Percentiles rank a stretch among this genome's conserved stretches.
These are phyloP conservation scores for Ceratobasidium sp. DNA, from an alignment of 1,284 basidiomycete species.

Conservation along the genomic window DNA sequence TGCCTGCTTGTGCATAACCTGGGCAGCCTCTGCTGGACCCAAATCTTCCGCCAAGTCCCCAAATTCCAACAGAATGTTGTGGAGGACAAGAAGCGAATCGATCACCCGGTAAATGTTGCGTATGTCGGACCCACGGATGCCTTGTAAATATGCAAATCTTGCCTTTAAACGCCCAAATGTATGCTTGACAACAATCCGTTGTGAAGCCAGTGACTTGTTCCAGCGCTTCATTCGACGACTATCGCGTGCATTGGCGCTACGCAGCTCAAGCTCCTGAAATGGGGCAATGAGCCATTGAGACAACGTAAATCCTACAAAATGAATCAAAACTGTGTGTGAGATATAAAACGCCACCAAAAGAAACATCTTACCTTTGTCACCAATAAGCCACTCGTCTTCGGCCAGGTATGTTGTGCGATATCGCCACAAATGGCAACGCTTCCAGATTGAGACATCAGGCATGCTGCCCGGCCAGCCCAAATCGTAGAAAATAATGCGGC, in stretches of 20 bases:
- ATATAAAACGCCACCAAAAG: too few relatives aligned
- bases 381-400: constrained; percentile 53
- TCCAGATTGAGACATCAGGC: constrained; percentile 52
- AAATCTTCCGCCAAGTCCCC: not conserved
- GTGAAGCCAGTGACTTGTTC: not conserved
- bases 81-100: not conserved
- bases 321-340: not conserved
- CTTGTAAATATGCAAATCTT: not conserved
- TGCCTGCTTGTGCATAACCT: not conserved
- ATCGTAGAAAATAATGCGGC: constrained; percentile 53
- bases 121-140: not conserved
- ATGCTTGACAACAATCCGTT: not conserved
- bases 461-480: constrained; percentile 56
- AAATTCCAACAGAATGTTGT: not conserved
- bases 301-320: too few relatives aligned
- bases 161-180: not conserved
- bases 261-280: not conserved
- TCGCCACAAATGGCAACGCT: constrained; percentile 53
- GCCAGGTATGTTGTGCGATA: constrained; percentile 51
- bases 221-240: not conserved
- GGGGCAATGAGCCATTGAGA: not conserved
- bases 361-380: constrained; percentile 53
- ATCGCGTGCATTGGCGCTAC: not conserved
- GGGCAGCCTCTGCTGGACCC: not conserved
- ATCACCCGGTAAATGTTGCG: not conserved